phyloP scores from a whole-genome alignment of 192 early-diverging fungal genomes.

The Coemansia reversa region DNA sequence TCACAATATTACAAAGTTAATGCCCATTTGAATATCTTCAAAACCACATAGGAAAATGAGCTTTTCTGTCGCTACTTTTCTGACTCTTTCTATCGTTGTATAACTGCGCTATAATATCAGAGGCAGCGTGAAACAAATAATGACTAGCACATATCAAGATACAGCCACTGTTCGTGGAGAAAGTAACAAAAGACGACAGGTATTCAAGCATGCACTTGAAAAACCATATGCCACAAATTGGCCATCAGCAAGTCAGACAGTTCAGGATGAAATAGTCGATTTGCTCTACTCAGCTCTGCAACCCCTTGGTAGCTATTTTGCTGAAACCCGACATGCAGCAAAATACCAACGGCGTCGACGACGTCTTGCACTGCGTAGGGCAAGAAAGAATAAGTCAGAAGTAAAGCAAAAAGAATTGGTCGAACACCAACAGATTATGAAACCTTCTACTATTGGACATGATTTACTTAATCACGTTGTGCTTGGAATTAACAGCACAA shows the following conservation, averaged over 20 bases:
- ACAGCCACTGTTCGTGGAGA: conserved; percentile 20
- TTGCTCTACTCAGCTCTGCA: conserved; percentile 28
- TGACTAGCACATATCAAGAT: background rate
- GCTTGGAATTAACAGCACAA: conserved; percentile 47
- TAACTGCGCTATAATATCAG: too few species aligned
- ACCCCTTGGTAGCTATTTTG: conserved; percentile 31
- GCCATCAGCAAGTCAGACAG: conserved; percentile 19
- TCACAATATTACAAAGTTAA: background rate
- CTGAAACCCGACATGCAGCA: conserved; percentile 22
- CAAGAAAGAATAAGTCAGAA: background rate
- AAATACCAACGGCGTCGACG: conserved; percentile 16
- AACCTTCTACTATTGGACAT: background rate
- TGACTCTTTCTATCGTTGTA: too few species aligned
- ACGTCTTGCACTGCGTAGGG: conserved; percentile 14
- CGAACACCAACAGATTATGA: background rate
- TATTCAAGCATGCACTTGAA: conserved; percentile 49
- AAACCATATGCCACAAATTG: conserved; percentile 40
- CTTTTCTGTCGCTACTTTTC: too few species aligned
- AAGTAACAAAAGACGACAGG: conserved; percentile 26
- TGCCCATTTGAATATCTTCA: too few species aligned
- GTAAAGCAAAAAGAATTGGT: background rate
- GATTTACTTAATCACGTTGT: conserved; percentile 26
- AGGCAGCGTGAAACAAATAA: background rate
- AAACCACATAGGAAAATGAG: too few species aligned
- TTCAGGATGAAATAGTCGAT: conserved; percentile 19